phyloP scores from a whole-genome alignment of 116 monocot genomes.

The Dioscorea cayenensis region DNA sequence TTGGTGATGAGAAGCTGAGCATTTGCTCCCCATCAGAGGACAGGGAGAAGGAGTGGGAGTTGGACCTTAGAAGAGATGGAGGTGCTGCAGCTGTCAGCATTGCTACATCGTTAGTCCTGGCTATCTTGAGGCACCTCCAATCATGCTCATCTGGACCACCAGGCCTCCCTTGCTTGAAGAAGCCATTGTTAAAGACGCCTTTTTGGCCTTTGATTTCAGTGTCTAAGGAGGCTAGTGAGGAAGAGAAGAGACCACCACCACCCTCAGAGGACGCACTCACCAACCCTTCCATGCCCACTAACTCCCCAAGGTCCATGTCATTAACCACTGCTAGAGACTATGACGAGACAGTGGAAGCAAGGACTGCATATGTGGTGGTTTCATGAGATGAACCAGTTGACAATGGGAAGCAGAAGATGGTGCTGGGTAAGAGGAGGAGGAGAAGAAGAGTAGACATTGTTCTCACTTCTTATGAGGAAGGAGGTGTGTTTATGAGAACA shows the following conservation, averaged over 20 bases:
- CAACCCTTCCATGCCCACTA: slow-evolving; percentile 42
- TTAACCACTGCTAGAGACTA: slow-evolving; percentile 8
- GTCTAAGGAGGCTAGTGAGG: slow-evolving; percentile 16
- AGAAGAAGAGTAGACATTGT: neutral
- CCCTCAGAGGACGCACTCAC: slow-evolving; percentile 24
- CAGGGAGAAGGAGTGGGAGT: slow-evolving; percentile 24
- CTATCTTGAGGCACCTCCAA: slow-evolving; percentile 28
- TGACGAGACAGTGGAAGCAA: neutral
- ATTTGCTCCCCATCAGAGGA: slow-evolving; percentile 68
- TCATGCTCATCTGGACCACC: slow-evolving; percentile 30
- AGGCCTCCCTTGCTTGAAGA: slow-evolving; percentile 49
- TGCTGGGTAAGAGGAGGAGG: neutral
- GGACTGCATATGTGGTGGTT: slow-evolving; percentile 7
- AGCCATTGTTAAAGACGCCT: slow-evolving; percentile 24
- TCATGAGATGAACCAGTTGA: slow-evolving; percentile 18
- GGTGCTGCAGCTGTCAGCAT: slow-evolving; percentile 12
- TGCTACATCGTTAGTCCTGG: slow-evolving; percentile 16
- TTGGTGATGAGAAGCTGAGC: slow-evolving; percentile 79
- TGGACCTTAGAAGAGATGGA: slow-evolving; percentile 30
- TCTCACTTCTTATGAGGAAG: slow-evolving; percentile 11
- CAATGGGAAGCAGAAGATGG: slow-evolving; percentile 3
- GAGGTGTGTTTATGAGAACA: neutral
- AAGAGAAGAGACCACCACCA: slow-evolving; percentile 22
- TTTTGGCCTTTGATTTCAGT: slow-evolving; percentile 22
- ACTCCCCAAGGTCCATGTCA: slow-evolving; percentile 43